A percentile compares a stretch with the other conserved stretches of the same genome.
Evolutionary conservation across 495 filamentous ascomycete species (phyloP).

Genomic region (Tuber aestivum): DNA sequence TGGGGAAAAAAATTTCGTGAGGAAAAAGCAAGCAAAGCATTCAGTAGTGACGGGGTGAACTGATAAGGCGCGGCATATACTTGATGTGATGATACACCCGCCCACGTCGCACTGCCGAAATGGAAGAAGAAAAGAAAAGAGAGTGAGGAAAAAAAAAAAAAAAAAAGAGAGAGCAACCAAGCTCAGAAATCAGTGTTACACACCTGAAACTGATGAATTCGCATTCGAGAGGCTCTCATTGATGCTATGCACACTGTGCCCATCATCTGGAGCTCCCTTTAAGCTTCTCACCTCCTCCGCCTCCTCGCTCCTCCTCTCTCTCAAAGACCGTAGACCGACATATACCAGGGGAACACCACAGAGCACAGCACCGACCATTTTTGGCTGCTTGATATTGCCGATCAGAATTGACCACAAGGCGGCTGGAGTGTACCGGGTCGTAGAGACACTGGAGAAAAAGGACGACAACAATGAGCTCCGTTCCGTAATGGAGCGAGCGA

Average conservation of each 20-base stretch:
- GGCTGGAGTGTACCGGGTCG: slow-evolving; percentile 12
- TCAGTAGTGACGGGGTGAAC: slow-evolving; percentile 2
- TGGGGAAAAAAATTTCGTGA: not conserved
- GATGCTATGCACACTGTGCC: slow-evolving; percentile 26
- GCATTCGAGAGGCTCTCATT: slow-evolving; percentile 2
- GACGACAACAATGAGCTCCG: slow-evolving; percentile 22
- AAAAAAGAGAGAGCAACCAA: slow-evolving; percentile 22
- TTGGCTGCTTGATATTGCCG: slow-evolving; percentile 24
- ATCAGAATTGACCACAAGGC: slow-evolving; percentile 22
- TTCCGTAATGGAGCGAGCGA: slow-evolving; percentile 31
- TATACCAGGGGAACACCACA: slow-evolving; percentile 30
- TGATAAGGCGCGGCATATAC: slow-evolving; percentile 32
- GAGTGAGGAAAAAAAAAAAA: not conserved
- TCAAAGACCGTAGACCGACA: slow-evolving; percentile 35
- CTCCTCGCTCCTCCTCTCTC: slow-evolving; percentile 12
- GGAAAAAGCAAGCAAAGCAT: slow-evolving; percentile 1
- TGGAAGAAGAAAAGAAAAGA: slow-evolving; percentile 14
- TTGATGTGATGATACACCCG: not conserved
- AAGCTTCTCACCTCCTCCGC: slow-evolving; percentile 15
- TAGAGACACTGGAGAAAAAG: slow-evolving; percentile 15
- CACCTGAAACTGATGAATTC: slow-evolving; percentile 28
- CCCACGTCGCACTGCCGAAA: slow-evolving; percentile 16
- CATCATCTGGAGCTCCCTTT: slow-evolving; percentile 22
- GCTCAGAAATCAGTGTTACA: slow-evolving; percentile 33
- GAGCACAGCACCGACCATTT: slow-evolving; percentile 40